Evolutionary conservation across 2,329 filamentous ascomycete genomes (phyloP).

Genomic region (Rutstroemia sp.): DNA sequence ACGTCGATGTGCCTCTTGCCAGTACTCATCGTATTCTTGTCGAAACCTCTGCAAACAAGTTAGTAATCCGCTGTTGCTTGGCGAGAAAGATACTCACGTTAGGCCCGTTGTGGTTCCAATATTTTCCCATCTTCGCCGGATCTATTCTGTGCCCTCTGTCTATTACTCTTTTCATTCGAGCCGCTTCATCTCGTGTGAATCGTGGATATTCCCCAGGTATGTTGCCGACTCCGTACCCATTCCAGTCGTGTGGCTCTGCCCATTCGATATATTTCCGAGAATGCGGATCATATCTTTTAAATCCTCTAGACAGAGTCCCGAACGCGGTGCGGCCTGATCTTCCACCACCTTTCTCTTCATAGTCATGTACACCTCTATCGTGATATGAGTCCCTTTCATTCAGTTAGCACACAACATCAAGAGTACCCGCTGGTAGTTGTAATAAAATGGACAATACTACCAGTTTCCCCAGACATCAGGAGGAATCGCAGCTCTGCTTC

Average conservation of each 20-base stretch:
- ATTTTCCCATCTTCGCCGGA: slow-evolving; percentile 17
- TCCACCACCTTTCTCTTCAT: background rate
- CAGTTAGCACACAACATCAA: background rate
- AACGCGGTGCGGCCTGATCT: background rate
- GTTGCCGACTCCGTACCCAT: slow-evolving; percentile 6
- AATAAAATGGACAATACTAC: slow-evolving; percentile 6
- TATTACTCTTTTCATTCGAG: slow-evolving; percentile 12
- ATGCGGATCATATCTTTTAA: slow-evolving; percentile 24
- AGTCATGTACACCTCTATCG: background rate
- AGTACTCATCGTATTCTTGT: slow-evolving; percentile 23
- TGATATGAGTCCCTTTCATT: slow-evolving; percentile 26
- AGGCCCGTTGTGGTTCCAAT: slow-evolving; percentile 24
- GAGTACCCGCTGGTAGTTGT: background rate
- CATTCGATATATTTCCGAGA: slow-evolving; percentile 23
- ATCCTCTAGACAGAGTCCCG: slow-evolving; percentile 11
- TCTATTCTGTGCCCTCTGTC: slow-evolving; percentile 7
- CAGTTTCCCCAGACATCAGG: slow-evolving; percentile 27
- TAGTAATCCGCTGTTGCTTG: background rate
- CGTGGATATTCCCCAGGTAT: slow-evolving; percentile 17
- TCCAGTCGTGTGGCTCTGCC: slow-evolving; percentile 17
- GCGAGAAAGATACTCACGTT: slow-evolving; percentile 13
- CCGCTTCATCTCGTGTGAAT: slow-evolving; percentile 20
- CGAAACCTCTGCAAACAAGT: slow-evolving; percentile 19
- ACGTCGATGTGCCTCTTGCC: slow-evolving; percentile 24
- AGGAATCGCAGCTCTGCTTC: slow-evolving; percentile 15